Base-by-base conservation (phyloP, 192 early-diverging fungal genomes). In the Geranomyces michiganensis region DNA sequence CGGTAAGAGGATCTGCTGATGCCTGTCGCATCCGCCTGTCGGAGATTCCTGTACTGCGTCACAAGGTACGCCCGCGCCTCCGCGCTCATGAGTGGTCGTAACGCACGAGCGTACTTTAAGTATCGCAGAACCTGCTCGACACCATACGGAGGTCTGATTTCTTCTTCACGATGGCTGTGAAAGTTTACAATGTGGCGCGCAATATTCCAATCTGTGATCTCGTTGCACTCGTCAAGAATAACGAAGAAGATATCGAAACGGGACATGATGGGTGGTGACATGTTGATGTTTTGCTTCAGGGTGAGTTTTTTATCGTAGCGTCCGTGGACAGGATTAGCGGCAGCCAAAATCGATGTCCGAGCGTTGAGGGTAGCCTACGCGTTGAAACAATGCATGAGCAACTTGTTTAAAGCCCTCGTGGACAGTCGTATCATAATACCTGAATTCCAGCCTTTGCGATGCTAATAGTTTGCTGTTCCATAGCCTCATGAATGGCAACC, bases 401-500 rank as follows among this genome's bases (percentile, higher is more conserved):
- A 41, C 10, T 19, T 24, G 24, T 12, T 24, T 12, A 17, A 59
- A 15, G 27, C 58, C 12, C 12, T 12, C 27, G 24, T 59, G 13
- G 12, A 15, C 64, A 65, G 64, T 65, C n/a, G n/a, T n/a, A n/a
- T n/a, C n/a, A n/a, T n/a, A n/a, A 5, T 32, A 51, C 48, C 69
- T 97, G 96, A 72, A 96, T 96, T 47, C 96, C 94, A 36, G 96
- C 96, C 77, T 97, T 97, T 55, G 95, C 92, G 70, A 97, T 96
- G 14, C 89, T 89, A 63, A 97, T 99, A 9, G 96, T 99, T 78
- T 99, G 96, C 83, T 99, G 96, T 79, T 97, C 96, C 96, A 99
- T 99, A 12, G 96, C 96, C 81, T 99, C 96, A 87, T 99, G 96
- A 83, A 99, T 99, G 30, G 96, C 95, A n/a, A 97, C 95, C 78